phyloP scores from a whole-genome alignment of 2,329 filamentous ascomycete species.

The Curvularia sp. region DNA sequence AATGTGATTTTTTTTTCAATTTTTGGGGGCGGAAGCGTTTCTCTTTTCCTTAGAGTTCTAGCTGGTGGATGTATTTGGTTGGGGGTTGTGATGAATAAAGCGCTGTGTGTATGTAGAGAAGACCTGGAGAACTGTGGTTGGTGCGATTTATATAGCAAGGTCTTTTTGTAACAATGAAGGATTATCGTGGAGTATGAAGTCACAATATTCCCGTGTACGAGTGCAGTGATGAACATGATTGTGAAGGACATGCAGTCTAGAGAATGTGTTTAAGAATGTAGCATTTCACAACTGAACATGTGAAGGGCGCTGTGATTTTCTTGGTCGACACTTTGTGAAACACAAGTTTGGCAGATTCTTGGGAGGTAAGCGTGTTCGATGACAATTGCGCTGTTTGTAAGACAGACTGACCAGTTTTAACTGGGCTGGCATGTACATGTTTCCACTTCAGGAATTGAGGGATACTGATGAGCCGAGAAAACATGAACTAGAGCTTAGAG shows the following conservation, averaged over 20 bases:
- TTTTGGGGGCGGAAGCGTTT: background rate
- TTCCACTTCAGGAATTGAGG: background rate
- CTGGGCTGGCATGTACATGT: background rate
- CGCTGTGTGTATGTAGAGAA: too few relatives aligned
- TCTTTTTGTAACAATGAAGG: too few relatives aligned
- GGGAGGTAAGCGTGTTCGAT: too few relatives aligned
- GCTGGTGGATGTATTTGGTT: too few relatives aligned
- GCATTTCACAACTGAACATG: background rate
- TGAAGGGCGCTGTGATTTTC: background rate
- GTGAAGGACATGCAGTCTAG: background rate
- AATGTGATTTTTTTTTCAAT: too few relatives aligned
- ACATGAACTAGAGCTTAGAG: too few relatives aligned
- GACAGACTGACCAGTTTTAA: background rate
- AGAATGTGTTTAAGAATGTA: background rate
- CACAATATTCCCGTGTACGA: too few relatives aligned
- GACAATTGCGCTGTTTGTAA: background rate
- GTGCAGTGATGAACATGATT: background rate
- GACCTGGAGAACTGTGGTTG: too few relatives aligned
- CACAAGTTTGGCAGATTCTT: background rate
- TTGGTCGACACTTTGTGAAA: background rate
- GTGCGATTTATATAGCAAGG: too few relatives aligned
- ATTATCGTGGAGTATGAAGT: too few relatives aligned
- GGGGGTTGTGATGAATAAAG: too few relatives aligned
- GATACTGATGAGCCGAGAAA: background rate
- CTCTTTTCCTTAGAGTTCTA: background rate